These are phyloP conservation scores for Rhodotorula taiwanensis DNA, from an alignment of 768 basidiomycete genomes.

Conservation along the genomic window DNA sequence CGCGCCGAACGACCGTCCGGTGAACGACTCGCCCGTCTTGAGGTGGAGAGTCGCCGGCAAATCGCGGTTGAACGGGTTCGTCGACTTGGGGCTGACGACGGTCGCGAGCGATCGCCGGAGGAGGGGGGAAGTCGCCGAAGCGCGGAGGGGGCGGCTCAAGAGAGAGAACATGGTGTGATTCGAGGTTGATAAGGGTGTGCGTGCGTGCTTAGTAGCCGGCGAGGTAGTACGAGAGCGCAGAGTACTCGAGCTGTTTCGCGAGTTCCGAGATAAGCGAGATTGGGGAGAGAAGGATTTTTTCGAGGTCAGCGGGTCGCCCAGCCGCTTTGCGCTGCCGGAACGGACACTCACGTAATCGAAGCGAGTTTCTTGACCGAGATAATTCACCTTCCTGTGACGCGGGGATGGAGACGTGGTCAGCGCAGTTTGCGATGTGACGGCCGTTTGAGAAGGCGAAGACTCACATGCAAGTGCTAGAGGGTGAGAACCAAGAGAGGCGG, in stretches of 20 bases:
- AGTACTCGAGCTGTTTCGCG: conserved; percentile 33
- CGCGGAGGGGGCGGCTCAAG: conserved; percentile 21
- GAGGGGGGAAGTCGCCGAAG: conserved; percentile 4
- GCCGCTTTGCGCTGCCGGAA: neutral
- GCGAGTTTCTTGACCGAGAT: conserved; percentile 12
- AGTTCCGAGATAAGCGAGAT: conserved; percentile 5
- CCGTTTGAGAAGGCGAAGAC: neutral
- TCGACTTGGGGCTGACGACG: conserved; percentile 21
- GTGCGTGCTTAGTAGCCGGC: conserved; percentile 13
- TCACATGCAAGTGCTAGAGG: conserved; percentile 18
- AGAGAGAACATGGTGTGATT: conserved; percentile 20
- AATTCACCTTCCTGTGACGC: conserved; percentile 11
- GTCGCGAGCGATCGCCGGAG: conserved; percentile 31
- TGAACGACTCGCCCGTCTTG: conserved; percentile 87
- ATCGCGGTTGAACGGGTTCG: conserved; percentile 31
- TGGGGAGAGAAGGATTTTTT: neutral
- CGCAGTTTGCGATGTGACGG: neutral
- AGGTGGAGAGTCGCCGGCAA: conserved; percentile 82
- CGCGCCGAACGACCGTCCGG: conserved; percentile 81
- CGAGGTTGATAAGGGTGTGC: neutral
- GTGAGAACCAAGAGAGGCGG: too few species aligned
- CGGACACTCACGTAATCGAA: conserved; percentile 23
- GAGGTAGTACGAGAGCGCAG: conserved; percentile 23
- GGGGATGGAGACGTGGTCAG: neutral
- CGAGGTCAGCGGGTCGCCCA: neutral